Base-by-base conservation (phyloP, 441 rosid species). In the Pelargonium citronellum region DNA sequence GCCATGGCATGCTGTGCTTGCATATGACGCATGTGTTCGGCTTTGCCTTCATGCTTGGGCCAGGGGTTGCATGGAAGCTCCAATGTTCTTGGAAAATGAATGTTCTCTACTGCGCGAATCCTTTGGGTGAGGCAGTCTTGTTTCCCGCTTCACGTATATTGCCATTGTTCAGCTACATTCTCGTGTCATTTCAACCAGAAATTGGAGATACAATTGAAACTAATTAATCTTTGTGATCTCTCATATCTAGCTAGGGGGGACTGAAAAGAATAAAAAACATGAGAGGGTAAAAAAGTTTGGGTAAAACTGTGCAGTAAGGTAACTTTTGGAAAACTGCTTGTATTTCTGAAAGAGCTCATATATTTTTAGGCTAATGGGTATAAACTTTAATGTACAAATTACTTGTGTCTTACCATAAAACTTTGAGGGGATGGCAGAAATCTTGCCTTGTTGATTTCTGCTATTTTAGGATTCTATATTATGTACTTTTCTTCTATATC, bases 21-120 rank as follows among this genome's bases (percentile, higher is more conserved):
- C 98, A 15, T 95, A 95, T 78, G 99, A 95, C 79, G 99, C 93
- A 67, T 95, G 98, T 69, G 98, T 92, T 64, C 89, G 98, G 43
- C 88, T 95, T 73, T 95, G 99, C 80, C 99, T 95, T 77, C 92
- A 95, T 83, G 98, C 99, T 67, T 95, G 99, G 99, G 96, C 99
- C 61, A 88, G 86, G 83, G 96, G 99, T 67, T 95, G 98, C 84
- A 82, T 79, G 93, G 98, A 95, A 80, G 97, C 99, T 83, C 99
- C 99, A 30, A 85, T 89, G 85, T 95, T 91, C 80, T 80, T 95
- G 81, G 98, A 95, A 75, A 88, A 92, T 74, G 98, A 95, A 82
- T 95, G 99, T 79, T 87, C 87, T 77, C 78, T 92, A 67, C 77
- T 92, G 51, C 91, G 99, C 64, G 95, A 91, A 72, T 77, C 93